Base-by-base conservation (phyloP, 1,139 yeast species). In the Yamadazyma blattariae region DNA sequence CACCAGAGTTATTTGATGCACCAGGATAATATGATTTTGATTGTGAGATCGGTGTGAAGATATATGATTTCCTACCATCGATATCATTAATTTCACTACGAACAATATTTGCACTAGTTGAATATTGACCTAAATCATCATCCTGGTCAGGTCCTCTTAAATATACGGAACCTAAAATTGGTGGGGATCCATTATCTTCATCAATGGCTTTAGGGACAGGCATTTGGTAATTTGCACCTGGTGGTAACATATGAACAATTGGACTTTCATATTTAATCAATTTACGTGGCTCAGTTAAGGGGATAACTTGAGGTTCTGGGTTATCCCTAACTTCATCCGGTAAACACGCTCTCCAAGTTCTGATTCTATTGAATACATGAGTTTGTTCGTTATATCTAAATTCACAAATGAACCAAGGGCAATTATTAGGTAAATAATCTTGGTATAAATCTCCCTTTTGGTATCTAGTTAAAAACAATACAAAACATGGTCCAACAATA, bases 301-400 rank as follows among this genome's bases (percentile, higher is more conserved):
- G 73, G 22, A 69, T 57, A 29, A 82, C 81, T 47, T 94, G 90
- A 32, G 88, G 88, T 56, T 92, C 97, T 37, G 81, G 84, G 34
- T 78, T 74, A 44, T 85, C 90, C 52, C 97, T 79, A 27, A 90
- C 86, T 56, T 90, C 98, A 59, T 92, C 98, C 0, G 98, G 98
- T 46, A 92, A 74, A 66, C 98, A 92, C 4, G 97, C 97, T 59
- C 88, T 92, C 98, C 98, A 92, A 1, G 98, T 92, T 54, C 97
- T 78, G 51, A 92, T 92, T 56, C 94, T 83, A 63, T 92, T 92
- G 68, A 92, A 92, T 19, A 82, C 83, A 56, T 87, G 88, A 51
- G 86, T 95, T 39, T 77, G 74, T 56, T 90, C 97, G 55, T 92
- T 92, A 63, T 90, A 92, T 52, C 98, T 79, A 58, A 81, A 87